A percentile compares a stretch with the other conserved stretches of the same genome.
These are phyloP conservation scores for Protomyces inouyei DNA, from an alignment of 1,139 yeast genomes.

Conservation along the genomic window DNA sequence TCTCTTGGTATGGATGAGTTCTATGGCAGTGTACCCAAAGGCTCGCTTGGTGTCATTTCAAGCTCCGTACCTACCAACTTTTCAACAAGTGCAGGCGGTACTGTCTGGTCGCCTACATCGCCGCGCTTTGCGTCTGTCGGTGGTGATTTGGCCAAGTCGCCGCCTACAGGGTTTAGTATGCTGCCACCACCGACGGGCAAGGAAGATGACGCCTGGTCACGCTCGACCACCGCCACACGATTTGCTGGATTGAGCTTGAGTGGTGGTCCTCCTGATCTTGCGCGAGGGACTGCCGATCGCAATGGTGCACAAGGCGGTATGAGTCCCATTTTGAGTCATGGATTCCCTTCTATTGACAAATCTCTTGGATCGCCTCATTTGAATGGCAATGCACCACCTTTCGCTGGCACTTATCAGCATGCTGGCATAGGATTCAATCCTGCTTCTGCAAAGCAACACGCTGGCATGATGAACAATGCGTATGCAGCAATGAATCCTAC, in stretches of 20 bases:
- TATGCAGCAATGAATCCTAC: neutral
- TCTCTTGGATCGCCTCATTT: neutral
- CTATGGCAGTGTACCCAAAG: constrained; percentile 7
- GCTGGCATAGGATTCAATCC: neutral
- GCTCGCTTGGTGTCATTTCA: neutral
- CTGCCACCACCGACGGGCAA: constrained; percentile 12
- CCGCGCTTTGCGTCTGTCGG: constrained; percentile 5
- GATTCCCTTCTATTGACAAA: neutral
- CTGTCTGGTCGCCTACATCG: constrained; percentile 23
- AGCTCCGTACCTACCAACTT: constrained; percentile 19
- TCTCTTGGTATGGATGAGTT: constrained; percentile 14
- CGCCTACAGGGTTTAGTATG: constrained; percentile 23
- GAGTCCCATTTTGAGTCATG: neutral
- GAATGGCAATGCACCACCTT: neutral
- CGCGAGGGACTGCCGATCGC: neutral
- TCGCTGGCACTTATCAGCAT: neutral
- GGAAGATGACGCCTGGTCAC: constrained; percentile 18
- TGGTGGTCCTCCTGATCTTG: neutral
- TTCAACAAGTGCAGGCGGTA: constrained; percentile 19
- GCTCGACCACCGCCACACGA: neutral
- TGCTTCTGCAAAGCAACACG: neutral
- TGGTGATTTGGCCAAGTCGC: constrained; percentile 10
- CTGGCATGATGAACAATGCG: neutral
- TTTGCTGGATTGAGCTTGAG: neutral
- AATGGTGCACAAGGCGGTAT: neutral